Evolutionary conservation across 2,329 filamentous ascomycete species (phyloP), one percentile per base, ranked within the genome.

Genomic region (Aaosphaeria arxii): DNA sequence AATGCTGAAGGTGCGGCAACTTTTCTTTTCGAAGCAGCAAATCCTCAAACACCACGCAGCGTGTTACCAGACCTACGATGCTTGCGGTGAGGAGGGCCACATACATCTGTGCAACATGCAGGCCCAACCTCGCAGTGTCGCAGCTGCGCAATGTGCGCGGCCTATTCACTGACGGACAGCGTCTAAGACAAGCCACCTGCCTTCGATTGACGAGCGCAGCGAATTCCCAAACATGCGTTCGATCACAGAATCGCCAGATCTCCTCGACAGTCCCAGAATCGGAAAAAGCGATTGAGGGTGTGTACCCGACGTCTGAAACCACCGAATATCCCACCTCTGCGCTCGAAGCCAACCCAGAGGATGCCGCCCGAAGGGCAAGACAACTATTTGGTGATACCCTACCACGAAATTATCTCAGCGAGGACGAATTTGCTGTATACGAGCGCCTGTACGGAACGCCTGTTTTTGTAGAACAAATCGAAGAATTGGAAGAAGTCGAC

Each of bases 401-500:
- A 28, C 91, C 91, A 0, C 81, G 83, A 31, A 84, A 80, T 32
- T 83, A 89, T 58, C 70, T 96, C 44, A 84, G 77, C 32, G 76
- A 79, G 1, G 81, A 87, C 45, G 91, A 96, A 67, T 85, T 87
- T 60, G 75, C 74, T 42, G 73, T 95, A 1, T 96, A 95, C 69
- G 84, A 87, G 63, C 79, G 90, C 54, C 73, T 95, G 11, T 96
- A 94, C 66, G 92, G 91, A 1, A 77, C 85, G 32, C 89, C 91
- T 2, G 47, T 70, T 1, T 66, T 88, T 52, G 78, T 84, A 39
- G 83, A 85, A 48, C 82, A 87, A 66, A 76, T 83, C 4, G 83
- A 73, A 51, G 63, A 70, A 38, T 56, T 66, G n/a, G 58, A 63
- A 44, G 63, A 58, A 71, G 29, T 78, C 74, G 51, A 71, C 74